Evolutionary conservation across 2,329 filamentous ascomycete genomes (phyloP).

Genomic region (Colletotrichum paranaense): DNA sequence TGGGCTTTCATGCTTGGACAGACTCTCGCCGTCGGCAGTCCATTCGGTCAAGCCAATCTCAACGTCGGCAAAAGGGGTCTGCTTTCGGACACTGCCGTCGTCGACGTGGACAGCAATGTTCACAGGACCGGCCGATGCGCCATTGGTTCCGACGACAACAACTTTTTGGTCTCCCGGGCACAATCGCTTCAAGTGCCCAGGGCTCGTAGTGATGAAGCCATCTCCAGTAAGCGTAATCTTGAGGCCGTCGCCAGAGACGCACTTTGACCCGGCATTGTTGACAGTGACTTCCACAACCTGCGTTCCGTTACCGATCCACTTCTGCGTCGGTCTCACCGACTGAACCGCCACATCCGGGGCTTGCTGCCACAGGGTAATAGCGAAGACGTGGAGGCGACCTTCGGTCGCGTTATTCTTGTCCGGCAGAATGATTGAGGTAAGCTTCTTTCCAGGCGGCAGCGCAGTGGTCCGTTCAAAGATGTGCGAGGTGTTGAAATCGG

Average conservation of each 20-base stretch:
- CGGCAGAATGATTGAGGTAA: slow-evolving; percentile 54
- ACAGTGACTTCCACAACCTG: slow-evolving; percentile 55
- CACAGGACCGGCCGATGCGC: slow-evolving; percentile 39
- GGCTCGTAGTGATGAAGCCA: slow-evolving; percentile 56
- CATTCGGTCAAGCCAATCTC: slow-evolving; percentile 50
- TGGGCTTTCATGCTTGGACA: slow-evolving; percentile 55
- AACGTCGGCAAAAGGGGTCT: slow-evolving; percentile 37
- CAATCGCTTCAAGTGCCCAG: slow-evolving; percentile 50
- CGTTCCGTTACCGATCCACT: slow-evolving; percentile 47
- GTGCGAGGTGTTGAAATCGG: slow-evolving; percentile 55
- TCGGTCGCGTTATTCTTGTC: slow-evolving; percentile 47
- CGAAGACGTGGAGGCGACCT: slow-evolving; percentile 55
- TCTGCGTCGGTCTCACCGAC: slow-evolving; percentile 55
- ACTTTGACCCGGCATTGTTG: slow-evolving; percentile 50
- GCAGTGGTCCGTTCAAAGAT: slow-evolving; percentile 57
- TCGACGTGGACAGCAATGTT: slow-evolving; percentile 39
- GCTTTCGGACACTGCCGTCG: slow-evolving; percentile 28
- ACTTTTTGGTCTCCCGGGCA: slow-evolving; percentile 57
- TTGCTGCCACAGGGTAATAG: slow-evolving; percentile 49
- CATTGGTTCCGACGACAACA: slow-evolving; percentile 49
- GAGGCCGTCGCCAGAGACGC: slow-evolving; percentile 44
- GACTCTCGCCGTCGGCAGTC: slow-evolving; percentile 47
- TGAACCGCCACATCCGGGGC: slow-evolving; percentile 46
- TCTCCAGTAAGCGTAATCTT: slow-evolving; percentile 44
- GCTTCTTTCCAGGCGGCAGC: slow-evolving; percentile 49